Percentiles rank a stretch among this genome's conserved stretches.
Evolutionary conservation across 306 rosid genomes (phyloP).

Genomic region (Vicia villosa): DNA sequence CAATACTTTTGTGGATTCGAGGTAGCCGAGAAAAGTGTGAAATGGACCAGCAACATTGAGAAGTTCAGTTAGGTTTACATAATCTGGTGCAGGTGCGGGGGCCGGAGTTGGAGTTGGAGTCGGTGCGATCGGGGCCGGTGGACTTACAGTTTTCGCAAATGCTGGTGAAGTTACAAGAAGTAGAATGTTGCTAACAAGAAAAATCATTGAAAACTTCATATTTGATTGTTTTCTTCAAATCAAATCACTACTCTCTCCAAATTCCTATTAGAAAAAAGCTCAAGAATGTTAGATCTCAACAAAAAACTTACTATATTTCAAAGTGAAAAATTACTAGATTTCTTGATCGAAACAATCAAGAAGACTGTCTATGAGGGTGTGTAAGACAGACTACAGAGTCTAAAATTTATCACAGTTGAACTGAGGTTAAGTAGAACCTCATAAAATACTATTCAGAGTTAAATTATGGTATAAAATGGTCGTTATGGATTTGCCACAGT

Average conservation of each 20-base stretch:
- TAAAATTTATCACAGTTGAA: too few species aligned
- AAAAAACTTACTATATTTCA: not conserved
- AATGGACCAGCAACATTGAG: slow-evolving; percentile 91
- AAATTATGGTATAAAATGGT: too few species aligned
- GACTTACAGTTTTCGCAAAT: slow-evolving; percentile 63
- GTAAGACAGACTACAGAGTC: too few species aligned
- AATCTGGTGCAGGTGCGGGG: slow-evolving; percentile 78
- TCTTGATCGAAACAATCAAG: too few species aligned
- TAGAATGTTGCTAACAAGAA: slow-evolving; percentile 49
- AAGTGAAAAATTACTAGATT: not conserved
- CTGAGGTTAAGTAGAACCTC: too few species aligned
- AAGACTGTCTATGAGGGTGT: too few species aligned
- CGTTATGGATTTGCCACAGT: too few species aligned
- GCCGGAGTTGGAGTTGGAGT: slow-evolving; percentile 89
- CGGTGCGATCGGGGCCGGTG: slow-evolving; percentile 37
- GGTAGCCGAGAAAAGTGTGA: slow-evolving; percentile 71
- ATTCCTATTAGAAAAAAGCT: slow-evolving; percentile 56
- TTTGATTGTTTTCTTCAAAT: not conserved
- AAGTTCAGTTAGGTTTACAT: slow-evolving; percentile 73
- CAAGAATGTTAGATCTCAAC: slow-evolving; percentile 41
- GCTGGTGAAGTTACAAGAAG: slow-evolving; percentile 59
- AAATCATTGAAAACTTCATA: slow-evolving; percentile 59
- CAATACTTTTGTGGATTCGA: slow-evolving; percentile 75
- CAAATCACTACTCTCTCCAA: slow-evolving; percentile 51
- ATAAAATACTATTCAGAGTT: too few species aligned